Base-by-base conservation (phyloP, 1,139 yeast species). In the Pichia sp. region DNA sequence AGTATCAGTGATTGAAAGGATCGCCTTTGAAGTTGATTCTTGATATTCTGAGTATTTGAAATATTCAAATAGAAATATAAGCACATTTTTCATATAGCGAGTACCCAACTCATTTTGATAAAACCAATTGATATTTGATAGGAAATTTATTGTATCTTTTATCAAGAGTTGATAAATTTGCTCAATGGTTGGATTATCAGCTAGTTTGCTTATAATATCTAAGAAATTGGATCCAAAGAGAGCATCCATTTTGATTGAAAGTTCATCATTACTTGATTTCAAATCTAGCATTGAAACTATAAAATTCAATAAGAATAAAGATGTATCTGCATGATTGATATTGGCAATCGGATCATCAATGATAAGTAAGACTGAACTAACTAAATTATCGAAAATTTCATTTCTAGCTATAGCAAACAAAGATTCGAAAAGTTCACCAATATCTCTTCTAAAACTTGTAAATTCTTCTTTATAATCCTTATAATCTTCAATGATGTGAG, bases 391-490 rank as follows among this genome's bases (percentile, higher is more conserved):
- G 51, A 78, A 76, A 36, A 86, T 63, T 2, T 72, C 67, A 5
- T 65, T 54, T 28, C 83, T 83, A 38, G 85, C 64, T 12, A 84
- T 64, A 1, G 86, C 74, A 62, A 81, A 84, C 3, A 81, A 61
- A 1, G 76, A 67, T 41, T 85, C 89, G 51, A 84, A 74, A 39
- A 88, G 67, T 52, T 89, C 96, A 2, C 82, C 74, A 9, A 84
- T 81, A 46, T 82, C 89, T 20, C 74, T 64, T 50, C 96, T 70
- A 56, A 77, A 89, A 22, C 77, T 72, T 15, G 64, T 61, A 54
- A 88, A 85, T 50, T 80, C 91, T 18, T 66, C 69, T 17, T 56
- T 48, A 39, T 43, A 55, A 15, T 47, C 62, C 43, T 54, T 60
- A 5, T 48, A 38, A 14, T 52, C 51, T 18, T 49, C 51, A 8